A percentile compares a stretch with the other conserved stretches of the same genome.
phyloP scores from a whole-genome alignment of 73 alveolate genomes.

The Paramecium caudatum region DNA sequence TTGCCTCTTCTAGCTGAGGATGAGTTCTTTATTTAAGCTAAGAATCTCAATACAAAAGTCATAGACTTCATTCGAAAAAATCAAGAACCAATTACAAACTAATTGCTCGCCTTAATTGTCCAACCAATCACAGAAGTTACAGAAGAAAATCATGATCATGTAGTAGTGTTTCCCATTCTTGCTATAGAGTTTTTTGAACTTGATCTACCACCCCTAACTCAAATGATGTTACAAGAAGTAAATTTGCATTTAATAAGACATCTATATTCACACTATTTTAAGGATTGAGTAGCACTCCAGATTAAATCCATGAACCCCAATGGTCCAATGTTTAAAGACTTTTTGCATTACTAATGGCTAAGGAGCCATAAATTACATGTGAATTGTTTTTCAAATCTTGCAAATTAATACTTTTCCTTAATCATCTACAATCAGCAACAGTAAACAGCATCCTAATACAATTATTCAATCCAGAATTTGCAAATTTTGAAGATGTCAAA shows the following conservation, averaged over 20 bases:
- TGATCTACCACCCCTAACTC: constrained; percentile 63
- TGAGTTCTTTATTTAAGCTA: constrained; percentile 62
- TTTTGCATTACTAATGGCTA: not conserved
- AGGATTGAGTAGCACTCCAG: constrained; percentile 12
- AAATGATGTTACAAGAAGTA: constrained; percentile 8
- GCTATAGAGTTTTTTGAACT: constrained; percentile 63
- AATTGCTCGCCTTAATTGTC: constrained; percentile 23
- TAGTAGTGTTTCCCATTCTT: constrained; percentile 6
- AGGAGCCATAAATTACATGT: constrained; percentile 35
- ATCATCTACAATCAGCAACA: constrained; percentile 52
- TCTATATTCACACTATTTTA: not conserved
- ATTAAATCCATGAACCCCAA: constrained; percentile 30
- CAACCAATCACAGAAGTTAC: constrained; percentile 32
- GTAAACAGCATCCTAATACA: constrained; percentile 26
- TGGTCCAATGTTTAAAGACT: constrained; percentile 17
- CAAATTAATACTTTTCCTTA: not conserved
- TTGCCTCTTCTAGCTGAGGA: constrained; percentile 24
- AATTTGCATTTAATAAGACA: constrained; percentile 2
- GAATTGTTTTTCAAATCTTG: not conserved
- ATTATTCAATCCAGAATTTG: constrained; percentile 41
- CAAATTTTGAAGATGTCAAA: not conserved
- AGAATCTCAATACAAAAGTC: constrained; percentile 46
- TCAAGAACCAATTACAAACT: not conserved
- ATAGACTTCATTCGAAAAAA: constrained; percentile 17
- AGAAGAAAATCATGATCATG: constrained; percentile 36